These are phyloP conservation scores for Triticum aestivum DNA, from an alignment of 176 grass and related monocot species.

Conservation along the genomic window IWGSC_CS_RefSeq_v2.1 NC_057795.1:442519953-442520452, in stretches of 20 bases:
- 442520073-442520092: constrained; percentile 38
- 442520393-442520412: neutral
- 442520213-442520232: neutral
- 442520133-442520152: constrained; percentile 8
- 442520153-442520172: constrained; percentile 14
- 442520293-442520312: neutral
- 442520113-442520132: constrained; percentile 23
- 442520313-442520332: constrained; percentile 20
- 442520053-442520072: constrained; percentile 73
- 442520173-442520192: constrained; percentile 1
- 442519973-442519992: constrained; percentile 60
- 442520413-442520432: neutral
- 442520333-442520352: neutral
- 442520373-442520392: neutral
- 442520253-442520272: neutral
- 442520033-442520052: constrained; percentile 80
- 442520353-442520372: constrained; percentile 11
- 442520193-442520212: neutral
- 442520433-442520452: neutral
- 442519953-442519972: constrained; percentile 62
- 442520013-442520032: constrained; percentile 53
- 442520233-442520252: neutral
- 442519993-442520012: constrained; percentile 49
- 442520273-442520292: constrained; percentile 19
- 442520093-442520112: constrained; percentile 22